Evolutionary conservation across 1,139 yeast genomes (phyloP).

Genomic region (Lodderomyces metapsilosis): DNA sequence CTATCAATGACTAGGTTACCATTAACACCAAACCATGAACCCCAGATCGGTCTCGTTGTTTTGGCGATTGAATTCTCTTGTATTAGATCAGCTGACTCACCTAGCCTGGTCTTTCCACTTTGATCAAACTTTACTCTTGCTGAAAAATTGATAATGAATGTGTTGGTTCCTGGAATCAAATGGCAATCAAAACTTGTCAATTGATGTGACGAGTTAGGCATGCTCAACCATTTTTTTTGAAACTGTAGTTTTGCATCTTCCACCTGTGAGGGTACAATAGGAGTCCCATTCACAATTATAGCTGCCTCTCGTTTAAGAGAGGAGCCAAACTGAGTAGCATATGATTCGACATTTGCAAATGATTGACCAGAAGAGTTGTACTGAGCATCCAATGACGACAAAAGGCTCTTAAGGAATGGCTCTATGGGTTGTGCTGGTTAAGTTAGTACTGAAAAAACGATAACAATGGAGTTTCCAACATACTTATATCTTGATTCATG

Average conservation of each 20-base stretch:
- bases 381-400: slow-evolving; percentile 39
- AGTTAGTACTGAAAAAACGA: slow-evolving; percentile 6
- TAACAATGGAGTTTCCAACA: slow-evolving; percentile 14
- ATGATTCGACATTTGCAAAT: slow-evolving; percentile 43
- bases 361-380: slow-evolving; percentile 25
- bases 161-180: slow-evolving; percentile 66
- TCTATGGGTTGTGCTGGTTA: slow-evolving; percentile 43
- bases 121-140: slow-evolving; percentile 76
- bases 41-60: slow-evolving; percentile 47
- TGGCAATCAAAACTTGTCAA: slow-evolving; percentile 65
- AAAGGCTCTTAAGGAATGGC: slow-evolving; percentile 41
- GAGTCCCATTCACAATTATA: slow-evolving; percentile 64
- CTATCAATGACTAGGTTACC: slow-evolving; percentile 61
- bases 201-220: slow-evolving; percentile 64
- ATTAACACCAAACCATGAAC: slow-evolving; percentile 69
- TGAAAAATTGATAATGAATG: slow-evolving; percentile 52
- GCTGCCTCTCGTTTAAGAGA: slow-evolving; percentile 46
- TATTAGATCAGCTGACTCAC: slow-evolving; percentile 55
- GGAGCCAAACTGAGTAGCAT: slow-evolving; percentile 51
- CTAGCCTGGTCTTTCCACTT: slow-evolving; percentile 61
- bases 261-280: slow-evolving; percentile 43
- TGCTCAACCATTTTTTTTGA: slow-evolving; percentile 61
- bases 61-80: slow-evolving; percentile 12
- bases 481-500: slow-evolving; percentile 25
- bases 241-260: slow-evolving; percentile 54